Percentiles rank a stretch among this genome's conserved stretches.
Conservation (phyloP, 225 moss, liverwort and hornwort species). For the Lunularia cruciata region DNA sequence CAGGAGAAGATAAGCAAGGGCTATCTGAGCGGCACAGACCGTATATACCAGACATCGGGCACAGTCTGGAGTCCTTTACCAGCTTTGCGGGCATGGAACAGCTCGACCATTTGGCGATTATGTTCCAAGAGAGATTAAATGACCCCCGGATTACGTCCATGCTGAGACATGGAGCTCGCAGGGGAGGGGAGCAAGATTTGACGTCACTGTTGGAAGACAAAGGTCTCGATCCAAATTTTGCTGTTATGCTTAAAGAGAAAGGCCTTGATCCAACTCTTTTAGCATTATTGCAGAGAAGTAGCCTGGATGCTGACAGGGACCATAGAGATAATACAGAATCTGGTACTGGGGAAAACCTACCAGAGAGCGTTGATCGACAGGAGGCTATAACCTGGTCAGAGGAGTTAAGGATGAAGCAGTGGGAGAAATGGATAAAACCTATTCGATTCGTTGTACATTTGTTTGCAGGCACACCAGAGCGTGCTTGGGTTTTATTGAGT, state of each 20-base stretch:
- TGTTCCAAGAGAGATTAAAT: constrained; percentile 87
- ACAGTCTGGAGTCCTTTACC: constrained; percentile 48
- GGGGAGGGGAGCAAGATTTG: constrained; percentile 83
- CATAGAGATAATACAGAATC: constrained; percentile 55
- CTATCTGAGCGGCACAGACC: constrained; percentile 33
- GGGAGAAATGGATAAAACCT: constrained; percentile 71
- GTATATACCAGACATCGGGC: constrained; percentile 39
- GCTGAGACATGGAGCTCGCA: constrained; percentile 67
- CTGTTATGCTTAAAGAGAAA: constrained; percentile 90
- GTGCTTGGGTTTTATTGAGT: constrained; percentile 91
- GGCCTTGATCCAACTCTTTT: constrained; percentile 90
- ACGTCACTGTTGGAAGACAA: constrained; percentile 87
- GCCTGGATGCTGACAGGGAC: constrained; percentile 93
- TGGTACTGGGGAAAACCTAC: constrained; percentile 55
- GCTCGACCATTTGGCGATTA: constrained; percentile 75
- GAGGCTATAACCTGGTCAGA: constrained; percentile 72
- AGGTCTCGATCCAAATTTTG: constrained; percentile 91
- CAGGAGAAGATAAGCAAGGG: constrained; percentile 27
- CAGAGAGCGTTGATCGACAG: constrained; percentile 51
- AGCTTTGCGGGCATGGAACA: constrained; percentile 72
- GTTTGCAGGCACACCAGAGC: constrained; percentile 84
- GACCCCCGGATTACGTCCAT: constrained; percentile 78
- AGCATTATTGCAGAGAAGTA: constrained; percentile 88
- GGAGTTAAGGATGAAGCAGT: constrained; percentile 63
- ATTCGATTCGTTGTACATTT: constrained; percentile 61